Base-by-base conservation (phyloP, 306 rosid species). In the Carpinus viminea region DNA sequence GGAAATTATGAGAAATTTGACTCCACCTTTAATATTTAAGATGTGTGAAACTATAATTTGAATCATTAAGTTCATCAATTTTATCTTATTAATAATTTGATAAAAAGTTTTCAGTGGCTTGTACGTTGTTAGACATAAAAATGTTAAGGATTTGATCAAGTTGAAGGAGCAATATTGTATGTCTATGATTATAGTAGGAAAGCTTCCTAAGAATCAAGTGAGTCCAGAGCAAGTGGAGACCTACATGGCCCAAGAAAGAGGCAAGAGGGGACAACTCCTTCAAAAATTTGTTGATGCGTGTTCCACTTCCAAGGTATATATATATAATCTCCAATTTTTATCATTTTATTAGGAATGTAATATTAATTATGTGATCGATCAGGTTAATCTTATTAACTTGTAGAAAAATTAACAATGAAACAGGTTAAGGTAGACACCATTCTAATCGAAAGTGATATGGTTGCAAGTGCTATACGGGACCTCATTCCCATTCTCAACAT, bases 141-240 rank as follows among this genome's bases (percentile, higher is more conserved):
- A 10, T 8, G 34, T 59, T 59, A 1, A 34, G 26, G n/a, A 0
- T 24, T 24, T 21, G 34, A 59, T 21, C 2, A 59, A 59, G 34
- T 5, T 59, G 9, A 59, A 24, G 3, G 20, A 21, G 20, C 2
- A 24, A 1, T 11, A 12, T 61, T 7, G 2, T 31, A 34, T 64
- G 16, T 80, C 10, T 80, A 68, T 62, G 36, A 81, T 79, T 66
- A 21, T 71, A 93, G 98, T 91, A 84, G 98, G 98, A 89, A 84
- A 86, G 90, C 74, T 93, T 68, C 96, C 97, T 31, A 85, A 84
- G 81, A 84, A 66, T 26, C 97, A 91, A 85, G 97, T 93, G 81
- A 91, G 86, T 83, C 60, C 82, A 69, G 84, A 84, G 79, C 97
- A 88, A 61, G 86, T 94, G 16, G 90, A 91, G 64, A 88, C 50